Percentiles rank a stretch among this genome's conserved stretches.
Conservation (phyloP, 352 stramenopile genomes). For the Phytophthora chlamydospora region DNA sequence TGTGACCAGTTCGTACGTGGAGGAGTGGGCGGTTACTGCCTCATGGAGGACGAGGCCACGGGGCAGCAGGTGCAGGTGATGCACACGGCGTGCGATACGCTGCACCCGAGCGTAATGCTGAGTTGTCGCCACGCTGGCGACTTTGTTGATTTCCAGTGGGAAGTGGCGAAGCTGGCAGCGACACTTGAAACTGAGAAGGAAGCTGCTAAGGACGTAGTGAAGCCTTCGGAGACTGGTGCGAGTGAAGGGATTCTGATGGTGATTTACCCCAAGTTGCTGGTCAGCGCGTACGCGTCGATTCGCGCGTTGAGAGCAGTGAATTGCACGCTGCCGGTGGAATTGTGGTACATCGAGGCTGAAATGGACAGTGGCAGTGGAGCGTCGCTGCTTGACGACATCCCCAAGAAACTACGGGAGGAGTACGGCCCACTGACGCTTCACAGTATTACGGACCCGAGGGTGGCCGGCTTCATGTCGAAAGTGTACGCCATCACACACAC, state of each 20-base stretch:
- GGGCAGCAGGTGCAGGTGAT: constrained; percentile 49
- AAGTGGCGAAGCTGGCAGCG: constrained; percentile 20
- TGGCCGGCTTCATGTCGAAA: constrained; percentile 56
- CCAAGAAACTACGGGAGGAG: constrained; percentile 28
- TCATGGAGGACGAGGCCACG: constrained; percentile 42
- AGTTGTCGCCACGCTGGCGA: constrained; percentile 52
- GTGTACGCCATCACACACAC: constrained; percentile 48
- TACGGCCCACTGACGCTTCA: constrained; percentile 36
- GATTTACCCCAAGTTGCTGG: constrained; percentile 57
- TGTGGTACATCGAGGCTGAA: constrained; percentile 60
- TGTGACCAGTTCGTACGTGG: constrained; percentile 49
- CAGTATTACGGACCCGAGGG: constrained; percentile 31
- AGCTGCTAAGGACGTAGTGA: neutral
- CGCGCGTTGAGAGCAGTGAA: constrained; percentile 45
- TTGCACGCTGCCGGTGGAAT: constrained; percentile 60
- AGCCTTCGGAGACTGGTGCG: neutral
- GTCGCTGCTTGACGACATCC: constrained; percentile 22
- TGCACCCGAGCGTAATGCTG: constrained; percentile 46
- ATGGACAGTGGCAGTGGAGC: constrained; percentile 28
- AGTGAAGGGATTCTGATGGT: constrained; percentile 58
- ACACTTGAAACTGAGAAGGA: constrained; percentile 21
- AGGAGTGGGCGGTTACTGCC: constrained; percentile 54
- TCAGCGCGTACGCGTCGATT: constrained; percentile 49
- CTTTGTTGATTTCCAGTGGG: constrained; percentile 47
- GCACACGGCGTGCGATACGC: constrained; percentile 38